Conservation (phyloP, 2,329 filamentous ascomycete species). For the Malbranchea cinnamomea region DNA sequence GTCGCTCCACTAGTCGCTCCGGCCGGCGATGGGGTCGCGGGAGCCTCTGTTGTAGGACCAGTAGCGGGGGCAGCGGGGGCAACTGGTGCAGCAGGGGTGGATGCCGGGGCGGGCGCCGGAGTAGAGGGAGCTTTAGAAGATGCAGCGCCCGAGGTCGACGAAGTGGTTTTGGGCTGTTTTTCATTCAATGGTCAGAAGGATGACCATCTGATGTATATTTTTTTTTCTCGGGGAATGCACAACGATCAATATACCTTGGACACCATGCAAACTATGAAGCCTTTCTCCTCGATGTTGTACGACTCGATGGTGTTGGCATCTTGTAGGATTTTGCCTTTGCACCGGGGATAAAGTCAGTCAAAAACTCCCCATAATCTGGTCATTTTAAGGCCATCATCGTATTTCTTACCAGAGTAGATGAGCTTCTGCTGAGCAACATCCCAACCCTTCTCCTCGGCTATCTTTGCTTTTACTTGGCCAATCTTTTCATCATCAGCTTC, state of each 20-base stretch:
- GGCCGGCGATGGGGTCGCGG: conserved; percentile 11
- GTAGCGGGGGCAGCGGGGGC: conserved; percentile 9
- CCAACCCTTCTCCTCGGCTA: conserved; percentile 85
- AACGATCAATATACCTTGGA: conserved; percentile 54
- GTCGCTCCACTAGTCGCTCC: conserved; percentile 20
- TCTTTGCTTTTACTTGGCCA: conserved; percentile 81
- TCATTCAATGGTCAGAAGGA: conserved; percentile 11
- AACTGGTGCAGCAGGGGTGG: conserved; percentile 7
- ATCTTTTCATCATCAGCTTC: conserved; percentile 41
- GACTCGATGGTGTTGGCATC: conserved; percentile 93
- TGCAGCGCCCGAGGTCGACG: conserved; percentile 15
- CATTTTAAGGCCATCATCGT: conserved; percentile 6
- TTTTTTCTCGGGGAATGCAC: neutral
- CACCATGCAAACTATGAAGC: conserved; percentile 97
- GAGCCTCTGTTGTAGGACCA: conserved; percentile 6
- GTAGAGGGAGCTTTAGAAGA: conserved; percentile 23
- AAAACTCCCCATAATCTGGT: neutral
- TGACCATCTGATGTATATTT: too few species aligned
- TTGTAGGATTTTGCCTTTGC: conserved; percentile 85
- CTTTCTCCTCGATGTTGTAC: conserved; percentile 99
- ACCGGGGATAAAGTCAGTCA: conserved; percentile 10
- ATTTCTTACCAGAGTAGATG: conserved; percentile 93
- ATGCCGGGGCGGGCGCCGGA: conserved; percentile 8
- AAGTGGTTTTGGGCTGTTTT: conserved; percentile 52
- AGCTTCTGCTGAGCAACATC: conserved; percentile 82